A percentile compares a stretch with the other conserved stretches of the same genome.
Evolutionary conservation across 1,284 basidiomycete genomes (phyloP).

Genomic region (Leccinum pachyderme): DNA sequence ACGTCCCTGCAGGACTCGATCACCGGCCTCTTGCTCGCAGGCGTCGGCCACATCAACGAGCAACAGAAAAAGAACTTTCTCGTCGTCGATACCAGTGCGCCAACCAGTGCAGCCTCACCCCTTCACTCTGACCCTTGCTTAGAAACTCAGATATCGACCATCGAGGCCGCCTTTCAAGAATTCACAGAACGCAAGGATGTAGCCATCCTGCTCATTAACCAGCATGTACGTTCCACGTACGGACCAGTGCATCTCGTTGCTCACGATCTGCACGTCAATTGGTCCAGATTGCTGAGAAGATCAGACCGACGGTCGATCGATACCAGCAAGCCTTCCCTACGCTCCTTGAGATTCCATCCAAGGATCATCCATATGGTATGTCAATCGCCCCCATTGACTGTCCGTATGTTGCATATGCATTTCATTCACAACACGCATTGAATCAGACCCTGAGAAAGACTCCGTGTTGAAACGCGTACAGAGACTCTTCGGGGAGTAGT

Average conservation of each 20-base stretch:
- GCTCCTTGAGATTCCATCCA: constrained; percentile 94
- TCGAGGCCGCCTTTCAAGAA: constrained; percentile 89
- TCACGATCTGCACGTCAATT: constrained; percentile 14
- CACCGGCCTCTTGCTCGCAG: constrained; percentile 89
- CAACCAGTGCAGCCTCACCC: constrained; percentile 3
- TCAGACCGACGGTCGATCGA: constrained; percentile 91
- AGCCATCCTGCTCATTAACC: constrained; percentile 94
- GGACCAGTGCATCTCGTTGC: background rate
- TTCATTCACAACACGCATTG: constrained; percentile 22
- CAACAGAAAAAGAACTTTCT: constrained; percentile 95
- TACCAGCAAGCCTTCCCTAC: constrained; percentile 97
- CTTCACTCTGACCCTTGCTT: constrained; percentile 10
- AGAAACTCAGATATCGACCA: constrained; percentile 89
- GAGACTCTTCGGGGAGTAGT: constrained; percentile 88
- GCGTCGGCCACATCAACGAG: constrained; percentile 86
- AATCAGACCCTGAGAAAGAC: constrained; percentile 91
- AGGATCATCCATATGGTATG: constrained; percentile 89
- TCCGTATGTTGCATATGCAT: constrained; percentile 4
- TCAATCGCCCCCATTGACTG: constrained; percentile 8
- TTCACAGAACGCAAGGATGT: constrained; percentile 92
- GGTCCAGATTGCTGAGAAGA: constrained; percentile 89
- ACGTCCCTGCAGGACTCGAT: constrained; percentile 76
- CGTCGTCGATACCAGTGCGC: constrained; percentile 82
- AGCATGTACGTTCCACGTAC: constrained; percentile 66
- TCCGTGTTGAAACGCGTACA: constrained; percentile 97